Conservation (phyloP, 106 monocot genomes). For the Alisma plantagoaquatica region DNA sequence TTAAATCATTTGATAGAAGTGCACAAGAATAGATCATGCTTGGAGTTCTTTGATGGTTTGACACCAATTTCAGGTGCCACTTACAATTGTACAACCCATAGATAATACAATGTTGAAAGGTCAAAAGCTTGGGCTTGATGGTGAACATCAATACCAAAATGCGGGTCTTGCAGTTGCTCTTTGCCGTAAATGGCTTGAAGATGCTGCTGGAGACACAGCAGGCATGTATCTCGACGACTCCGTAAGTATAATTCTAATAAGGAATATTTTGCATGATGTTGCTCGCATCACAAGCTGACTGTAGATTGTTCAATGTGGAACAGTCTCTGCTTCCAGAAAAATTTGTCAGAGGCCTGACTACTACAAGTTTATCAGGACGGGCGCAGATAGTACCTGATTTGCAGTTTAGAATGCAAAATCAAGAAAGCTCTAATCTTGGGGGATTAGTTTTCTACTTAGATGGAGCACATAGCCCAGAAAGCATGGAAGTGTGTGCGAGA, state of each 20-base stretch:
- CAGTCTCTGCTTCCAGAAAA: conserved; percentile 60
- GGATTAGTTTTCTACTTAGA: conserved; percentile 78
- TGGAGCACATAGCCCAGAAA: conserved; percentile 97
- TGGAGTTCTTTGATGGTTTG: not conserved
- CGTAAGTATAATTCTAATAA: conserved; percentile 21
- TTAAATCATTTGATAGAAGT: too few relatives aligned
- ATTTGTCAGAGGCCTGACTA: conserved; percentile 54
- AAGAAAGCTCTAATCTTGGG: conserved; percentile 4
- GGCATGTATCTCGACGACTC: conserved; percentile 10
- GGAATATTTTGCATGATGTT: not conserved
- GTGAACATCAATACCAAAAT: conserved; percentile 84
- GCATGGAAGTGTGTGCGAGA: conserved; percentile 76
- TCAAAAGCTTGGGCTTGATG: conserved; percentile 75
- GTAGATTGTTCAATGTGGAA: conserved; percentile 2
- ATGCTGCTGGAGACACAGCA: conserved; percentile 31
- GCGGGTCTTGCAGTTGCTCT: conserved; percentile 80
- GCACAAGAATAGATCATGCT: too few relatives aligned
- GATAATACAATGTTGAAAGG: conserved; percentile 32
- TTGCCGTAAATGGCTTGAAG: conserved; percentile 56
- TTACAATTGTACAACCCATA: conserved; percentile 54
- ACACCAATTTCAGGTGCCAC: conserved; percentile 41
- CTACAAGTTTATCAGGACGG: conserved; percentile 58
- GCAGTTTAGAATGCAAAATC: conserved; percentile 3
- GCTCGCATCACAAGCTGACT: not conserved
- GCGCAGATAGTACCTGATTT: conserved; percentile 73